Evolutionary conservation across 2,329 filamentous ascomycete species (phyloP).

Genomic region (Blastomyces gilchristii): DNA sequence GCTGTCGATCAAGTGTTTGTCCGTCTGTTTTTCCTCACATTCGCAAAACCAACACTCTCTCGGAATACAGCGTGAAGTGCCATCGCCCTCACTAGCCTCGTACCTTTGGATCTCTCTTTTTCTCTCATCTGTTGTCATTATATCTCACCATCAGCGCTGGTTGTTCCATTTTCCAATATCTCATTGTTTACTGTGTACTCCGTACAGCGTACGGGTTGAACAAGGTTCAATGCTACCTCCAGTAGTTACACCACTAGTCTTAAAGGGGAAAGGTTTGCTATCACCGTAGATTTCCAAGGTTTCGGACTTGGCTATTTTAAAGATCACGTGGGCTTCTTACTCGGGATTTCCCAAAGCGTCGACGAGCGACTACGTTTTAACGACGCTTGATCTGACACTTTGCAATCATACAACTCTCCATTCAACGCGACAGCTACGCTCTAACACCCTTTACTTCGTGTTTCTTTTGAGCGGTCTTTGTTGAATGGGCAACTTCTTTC

Average conservation of each 20-base stretch:
- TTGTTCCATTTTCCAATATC: no score
- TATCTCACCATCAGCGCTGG: no score
- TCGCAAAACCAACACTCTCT: no score
- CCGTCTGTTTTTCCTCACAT: background rate
- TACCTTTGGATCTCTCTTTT: no score
- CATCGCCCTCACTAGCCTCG: no score
- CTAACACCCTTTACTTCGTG: no score
- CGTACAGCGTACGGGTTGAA: no score
- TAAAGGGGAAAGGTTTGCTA: background rate
- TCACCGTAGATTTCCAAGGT: no score
- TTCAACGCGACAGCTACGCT: background rate
- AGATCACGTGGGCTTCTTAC: background rate
- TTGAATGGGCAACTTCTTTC: conserved; percentile 18
- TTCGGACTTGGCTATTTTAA: background rate
- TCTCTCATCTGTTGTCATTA: background rate
- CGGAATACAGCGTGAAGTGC: no score
- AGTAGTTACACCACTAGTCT: background rate
- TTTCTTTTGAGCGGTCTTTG: background rate
- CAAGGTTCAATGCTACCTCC: background rate
- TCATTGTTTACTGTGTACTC: no score
- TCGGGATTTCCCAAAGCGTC: background rate
- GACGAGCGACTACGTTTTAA: background rate
- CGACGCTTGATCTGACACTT: background rate
- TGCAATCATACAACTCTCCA: background rate
- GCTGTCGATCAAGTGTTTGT: background rate